Conservation (phyloP, 225 moss, liverwort and hornwort genomes). For the Bryum argenteum region DNA sequence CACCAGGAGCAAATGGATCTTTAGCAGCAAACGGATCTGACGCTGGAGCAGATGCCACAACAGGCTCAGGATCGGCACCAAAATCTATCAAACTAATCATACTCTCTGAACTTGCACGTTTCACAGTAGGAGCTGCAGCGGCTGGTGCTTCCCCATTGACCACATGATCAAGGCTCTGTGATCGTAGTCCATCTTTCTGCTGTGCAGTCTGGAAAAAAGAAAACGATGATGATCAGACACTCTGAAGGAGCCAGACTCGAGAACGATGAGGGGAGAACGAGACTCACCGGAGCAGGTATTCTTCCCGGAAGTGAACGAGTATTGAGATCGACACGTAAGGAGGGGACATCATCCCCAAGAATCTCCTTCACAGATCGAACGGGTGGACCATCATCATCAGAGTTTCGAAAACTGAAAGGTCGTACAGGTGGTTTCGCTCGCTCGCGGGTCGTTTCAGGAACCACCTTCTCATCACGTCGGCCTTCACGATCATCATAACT, state of each 20-base stretch:
- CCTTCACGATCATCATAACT: conserved; percentile 64
- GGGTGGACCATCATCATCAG: conserved; percentile 66
- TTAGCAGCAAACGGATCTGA: conserved; percentile 43
- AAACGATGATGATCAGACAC: conserved; percentile 2
- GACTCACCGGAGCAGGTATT: conserved; percentile 50
- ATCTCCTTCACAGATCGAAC: conserved; percentile 85
- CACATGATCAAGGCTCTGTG: conserved; percentile 62
- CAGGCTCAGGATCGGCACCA: conserved; percentile 68
- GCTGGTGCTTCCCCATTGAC: conserved; percentile 48
- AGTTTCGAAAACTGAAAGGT: conserved; percentile 54
- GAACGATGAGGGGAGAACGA: too few relatives aligned
- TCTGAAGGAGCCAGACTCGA: neutral
- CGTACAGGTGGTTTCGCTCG: conserved; percentile 50
- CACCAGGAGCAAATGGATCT: conserved; percentile 13
- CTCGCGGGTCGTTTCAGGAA: conserved; percentile 44
- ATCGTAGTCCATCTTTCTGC: conserved; percentile 51
- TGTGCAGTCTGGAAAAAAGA: conserved; percentile 53
- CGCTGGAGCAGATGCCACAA: conserved; percentile 26
- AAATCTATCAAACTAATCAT: conserved; percentile 87
- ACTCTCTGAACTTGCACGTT: conserved; percentile 71
- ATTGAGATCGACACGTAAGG: conserved; percentile 56
- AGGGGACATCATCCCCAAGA: conserved; percentile 75
- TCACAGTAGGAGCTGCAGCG: conserved; percentile 41
- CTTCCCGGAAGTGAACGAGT: conserved; percentile 32
- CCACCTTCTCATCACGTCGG: conserved; percentile 39